phyloP scores from a whole-genome alignment of 1,139 yeast species.

The Candida tunisiensis region DNA sequence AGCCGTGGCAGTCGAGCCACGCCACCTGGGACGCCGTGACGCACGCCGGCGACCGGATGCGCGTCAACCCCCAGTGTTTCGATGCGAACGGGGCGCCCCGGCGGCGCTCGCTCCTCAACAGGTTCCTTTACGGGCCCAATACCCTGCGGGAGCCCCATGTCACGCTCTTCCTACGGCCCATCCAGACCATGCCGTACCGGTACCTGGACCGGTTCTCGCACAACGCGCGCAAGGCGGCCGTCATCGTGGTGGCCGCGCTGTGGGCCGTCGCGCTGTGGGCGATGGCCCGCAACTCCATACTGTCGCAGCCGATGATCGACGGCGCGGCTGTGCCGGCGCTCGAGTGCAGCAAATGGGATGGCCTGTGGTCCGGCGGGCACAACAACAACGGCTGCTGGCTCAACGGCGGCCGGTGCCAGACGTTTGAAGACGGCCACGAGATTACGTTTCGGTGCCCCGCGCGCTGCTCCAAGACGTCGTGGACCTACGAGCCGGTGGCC shows the following conservation, averaged over 20 bases:
- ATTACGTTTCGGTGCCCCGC: slow-evolving; percentile 74
- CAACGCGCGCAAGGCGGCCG: not conserved
- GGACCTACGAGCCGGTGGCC: slow-evolving; percentile 62
- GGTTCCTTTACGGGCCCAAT: too few relatives aligned
- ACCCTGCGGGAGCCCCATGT: too few relatives aligned
- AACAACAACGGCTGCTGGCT: slow-evolving; percentile 59
- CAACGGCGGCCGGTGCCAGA: slow-evolving; percentile 39
- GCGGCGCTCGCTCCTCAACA: too few relatives aligned
- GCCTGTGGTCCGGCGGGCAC: not conserved
- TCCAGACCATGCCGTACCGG: too few relatives aligned
- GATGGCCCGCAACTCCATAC: not conserved
- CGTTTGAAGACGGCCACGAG: slow-evolving; percentile 27
- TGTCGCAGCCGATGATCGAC: not conserved
- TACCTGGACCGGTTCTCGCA: too few relatives aligned
- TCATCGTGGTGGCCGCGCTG: not conserved
- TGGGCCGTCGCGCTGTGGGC: not conserved
- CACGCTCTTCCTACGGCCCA: too few relatives aligned
- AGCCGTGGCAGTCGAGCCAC: too few relatives aligned
- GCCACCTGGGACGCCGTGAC: too few relatives aligned
- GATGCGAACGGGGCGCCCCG: too few relatives aligned
- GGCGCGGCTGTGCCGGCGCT: too few relatives aligned
- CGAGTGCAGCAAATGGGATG: not conserved
- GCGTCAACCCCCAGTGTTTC: too few relatives aligned
- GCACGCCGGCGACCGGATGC: too few relatives aligned
- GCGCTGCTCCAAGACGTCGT: slow-evolving; percentile 60